These are phyloP conservation scores for Raddia guianensis DNA, from an alignment of 176 grass and related monocot genomes.

Conservation along the genomic window DNA sequence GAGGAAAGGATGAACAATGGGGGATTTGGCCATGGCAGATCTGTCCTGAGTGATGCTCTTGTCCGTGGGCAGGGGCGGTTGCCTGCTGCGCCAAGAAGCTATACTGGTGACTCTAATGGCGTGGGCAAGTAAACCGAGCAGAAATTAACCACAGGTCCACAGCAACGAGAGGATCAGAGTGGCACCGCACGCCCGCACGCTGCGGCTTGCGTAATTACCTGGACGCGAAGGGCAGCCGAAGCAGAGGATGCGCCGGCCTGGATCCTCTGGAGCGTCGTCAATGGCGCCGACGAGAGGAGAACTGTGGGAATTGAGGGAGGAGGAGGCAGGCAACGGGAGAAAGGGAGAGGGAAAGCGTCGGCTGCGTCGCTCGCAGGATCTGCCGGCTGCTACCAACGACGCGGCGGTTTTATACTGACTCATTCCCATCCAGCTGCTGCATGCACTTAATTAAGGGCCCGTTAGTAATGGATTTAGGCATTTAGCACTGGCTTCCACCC, in stretches of 20 bases:
- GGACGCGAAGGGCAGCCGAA: neutral
- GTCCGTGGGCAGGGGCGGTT: neutral
- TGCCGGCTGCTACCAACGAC: conserved; percentile 11
- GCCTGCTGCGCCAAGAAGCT: conserved; percentile 6
- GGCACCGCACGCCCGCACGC: neutral
- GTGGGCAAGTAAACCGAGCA: neutral
- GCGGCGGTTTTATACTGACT: conserved; percentile 36
- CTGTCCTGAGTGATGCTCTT: conserved; percentile 23
- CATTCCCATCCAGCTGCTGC: neutral
- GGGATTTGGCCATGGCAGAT: conserved; percentile 32
- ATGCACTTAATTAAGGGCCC: neutral
- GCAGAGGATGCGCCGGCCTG: neutral
- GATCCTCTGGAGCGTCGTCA: conserved; percentile 28
- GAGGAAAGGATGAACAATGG: conserved; percentile 16
- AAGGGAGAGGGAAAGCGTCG: conserved; percentile 7
- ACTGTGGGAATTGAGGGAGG: conserved; percentile 23
- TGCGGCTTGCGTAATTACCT: conserved; percentile 18
- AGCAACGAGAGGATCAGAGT: conserved; percentile 5
- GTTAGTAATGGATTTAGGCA: neutral
- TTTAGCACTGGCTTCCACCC: conserved; percentile 29
- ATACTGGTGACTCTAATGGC: neutral
- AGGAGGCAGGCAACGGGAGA: no score
- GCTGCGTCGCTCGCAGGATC: conserved; percentile 23
- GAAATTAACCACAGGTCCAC: conserved; percentile 5
- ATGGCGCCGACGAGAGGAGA: conserved; percentile 19